phyloP scores from a whole-genome alignment of 768 basidiomycete species.

The Amanita pallidorosea region DNA sequence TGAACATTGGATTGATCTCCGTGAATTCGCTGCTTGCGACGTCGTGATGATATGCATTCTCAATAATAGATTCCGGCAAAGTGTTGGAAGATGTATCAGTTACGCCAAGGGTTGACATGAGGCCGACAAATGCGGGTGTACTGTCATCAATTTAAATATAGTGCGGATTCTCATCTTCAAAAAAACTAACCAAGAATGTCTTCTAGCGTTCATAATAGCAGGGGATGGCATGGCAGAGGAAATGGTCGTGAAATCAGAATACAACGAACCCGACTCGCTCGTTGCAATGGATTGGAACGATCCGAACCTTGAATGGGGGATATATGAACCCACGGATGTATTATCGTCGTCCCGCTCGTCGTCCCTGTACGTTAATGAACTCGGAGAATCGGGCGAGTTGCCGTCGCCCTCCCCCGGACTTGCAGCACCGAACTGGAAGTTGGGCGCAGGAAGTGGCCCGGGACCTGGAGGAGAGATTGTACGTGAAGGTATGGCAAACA shows the following conservation, averaged over 20 bases:
- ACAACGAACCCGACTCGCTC: constrained; percentile 47
- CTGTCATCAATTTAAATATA: constrained; percentile 12
- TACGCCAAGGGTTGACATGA: constrained; percentile 34
- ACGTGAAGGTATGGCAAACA: constrained; percentile 39
- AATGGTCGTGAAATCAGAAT: constrained; percentile 27
- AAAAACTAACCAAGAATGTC: constrained; percentile 32
- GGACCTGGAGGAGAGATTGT: constrained; percentile 31
- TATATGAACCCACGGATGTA: constrained; percentile 35
- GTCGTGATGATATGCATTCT: constrained; percentile 13
- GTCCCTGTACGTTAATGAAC: constrained; percentile 35
- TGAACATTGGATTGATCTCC: not conserved
- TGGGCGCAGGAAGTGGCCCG: constrained; percentile 51
- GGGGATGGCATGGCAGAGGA: constrained; percentile 15
- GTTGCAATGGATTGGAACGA: constrained; percentile 52
- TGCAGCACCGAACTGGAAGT: constrained; percentile 55
- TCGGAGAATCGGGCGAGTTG: constrained; percentile 42
- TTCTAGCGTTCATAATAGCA: constrained; percentile 14
- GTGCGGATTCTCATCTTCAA: constrained; percentile 2
- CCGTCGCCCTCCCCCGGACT: constrained; percentile 41
- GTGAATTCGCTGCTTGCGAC: constrained; percentile 7
- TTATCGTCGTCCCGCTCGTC: constrained; percentile 41
- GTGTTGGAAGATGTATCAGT: constrained; percentile 13
- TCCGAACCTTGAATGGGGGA: constrained; percentile 44
- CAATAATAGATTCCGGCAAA: constrained; percentile 6
- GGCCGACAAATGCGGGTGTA: constrained; percentile 26